A percentile compares a stretch with the other conserved stretches of the same genome.
These are phyloP conservation scores for Phytophthora macrochlamydospora DNA, from an alignment of 352 stramenopile species.

Conservation along the genomic window DNA sequence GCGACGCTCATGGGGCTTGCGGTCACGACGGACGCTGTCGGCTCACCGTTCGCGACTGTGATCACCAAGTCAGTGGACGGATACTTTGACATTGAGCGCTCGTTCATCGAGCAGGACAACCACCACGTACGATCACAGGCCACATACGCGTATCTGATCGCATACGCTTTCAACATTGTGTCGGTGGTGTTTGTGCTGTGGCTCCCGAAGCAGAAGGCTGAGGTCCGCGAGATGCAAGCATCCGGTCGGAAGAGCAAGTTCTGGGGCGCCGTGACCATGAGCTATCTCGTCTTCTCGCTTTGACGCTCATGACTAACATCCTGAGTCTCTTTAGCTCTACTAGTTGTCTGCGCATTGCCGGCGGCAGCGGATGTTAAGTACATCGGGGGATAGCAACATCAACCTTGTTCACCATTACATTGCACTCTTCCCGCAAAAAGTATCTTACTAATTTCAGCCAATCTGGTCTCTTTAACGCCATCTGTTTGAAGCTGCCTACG, in stretches of 20 bases:
- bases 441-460: background rate
- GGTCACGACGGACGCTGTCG: slow-evolving; percentile 41
- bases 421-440: too few relatives aligned
- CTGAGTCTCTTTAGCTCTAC: slow-evolving; percentile 60
- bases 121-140: slow-evolving; percentile 48
- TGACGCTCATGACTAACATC: slow-evolving; percentile 70
- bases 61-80: slow-evolving; percentile 58
- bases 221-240: slow-evolving; percentile 41
- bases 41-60: slow-evolving; percentile 47
- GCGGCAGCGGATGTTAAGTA: slow-evolving; percentile 44
- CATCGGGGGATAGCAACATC: too few relatives aligned
- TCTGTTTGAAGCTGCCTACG: too few relatives aligned
- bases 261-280: slow-evolving; percentile 33
- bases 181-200: slow-evolving; percentile 47
- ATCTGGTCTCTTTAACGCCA: background rate
- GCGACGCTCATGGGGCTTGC: slow-evolving; percentile 47
- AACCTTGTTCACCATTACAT: too few relatives aligned
- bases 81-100: slow-evolving; percentile 51
- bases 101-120: slow-evolving; percentile 38
- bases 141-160: slow-evolving; percentile 53
- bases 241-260: slow-evolving; percentile 43
- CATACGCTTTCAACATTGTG: slow-evolving; percentile 51
- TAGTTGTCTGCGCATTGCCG: slow-evolving; percentile 53
- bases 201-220: slow-evolving; percentile 51
- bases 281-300: slow-evolving; percentile 43